Percentiles rank a stretch among this genome's conserved stretches.
These are phyloP conservation scores for Bjerkandera adusta DNA, from an alignment of 1,284 basidiomycete species.

Conservation along the genomic window DNA sequence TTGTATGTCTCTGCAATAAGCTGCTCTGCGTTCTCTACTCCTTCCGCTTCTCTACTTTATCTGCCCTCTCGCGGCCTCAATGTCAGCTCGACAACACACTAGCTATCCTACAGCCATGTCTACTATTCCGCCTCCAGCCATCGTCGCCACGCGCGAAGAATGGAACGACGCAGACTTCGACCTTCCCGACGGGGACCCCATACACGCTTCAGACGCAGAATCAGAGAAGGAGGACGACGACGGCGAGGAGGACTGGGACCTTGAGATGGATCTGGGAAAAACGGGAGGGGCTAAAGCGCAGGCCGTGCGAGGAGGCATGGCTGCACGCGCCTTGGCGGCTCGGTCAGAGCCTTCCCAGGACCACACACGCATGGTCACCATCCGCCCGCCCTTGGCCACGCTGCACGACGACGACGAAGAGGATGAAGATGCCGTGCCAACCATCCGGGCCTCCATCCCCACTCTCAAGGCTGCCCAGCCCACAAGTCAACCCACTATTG, in stretches of 20 bases:
- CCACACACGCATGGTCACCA: slow-evolving; percentile 49
- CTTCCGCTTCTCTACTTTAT: slow-evolving; percentile 7
- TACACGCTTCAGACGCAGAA: slow-evolving; percentile 52
- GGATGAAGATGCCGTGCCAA: slow-evolving; percentile 75
- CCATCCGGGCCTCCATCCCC: slow-evolving; percentile 67
- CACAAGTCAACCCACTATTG: slow-evolving; percentile 25
- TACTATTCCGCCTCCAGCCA: slow-evolving; percentile 56
- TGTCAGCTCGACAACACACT: not conserved
- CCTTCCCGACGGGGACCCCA: slow-evolving; percentile 66
- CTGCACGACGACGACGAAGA: slow-evolving; percentile 54
- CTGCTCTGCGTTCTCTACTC: slow-evolving; percentile 19
- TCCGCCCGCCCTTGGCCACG: slow-evolving; percentile 56
- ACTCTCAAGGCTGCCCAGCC: slow-evolving; percentile 36
- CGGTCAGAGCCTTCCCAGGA: slow-evolving; percentile 29
- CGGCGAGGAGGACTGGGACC: slow-evolving; percentile 67
- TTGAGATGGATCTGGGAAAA: slow-evolving; percentile 65
- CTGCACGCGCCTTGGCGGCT: slow-evolving; percentile 19
- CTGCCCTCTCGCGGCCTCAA: slow-evolving; percentile 4
- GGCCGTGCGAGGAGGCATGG: slow-evolving; percentile 36
- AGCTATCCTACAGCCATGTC: slow-evolving; percentile 38
- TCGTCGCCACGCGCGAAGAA: slow-evolving; percentile 53
- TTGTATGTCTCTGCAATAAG: slow-evolving; percentile 17
- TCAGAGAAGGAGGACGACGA: slow-evolving; percentile 58
- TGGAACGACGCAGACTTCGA: slow-evolving; percentile 85
- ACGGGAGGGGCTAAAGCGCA: slow-evolving; percentile 53